Conservation (phyloP, 1,139 yeast genomes). For the Blastobotrys proliferans region DNA sequence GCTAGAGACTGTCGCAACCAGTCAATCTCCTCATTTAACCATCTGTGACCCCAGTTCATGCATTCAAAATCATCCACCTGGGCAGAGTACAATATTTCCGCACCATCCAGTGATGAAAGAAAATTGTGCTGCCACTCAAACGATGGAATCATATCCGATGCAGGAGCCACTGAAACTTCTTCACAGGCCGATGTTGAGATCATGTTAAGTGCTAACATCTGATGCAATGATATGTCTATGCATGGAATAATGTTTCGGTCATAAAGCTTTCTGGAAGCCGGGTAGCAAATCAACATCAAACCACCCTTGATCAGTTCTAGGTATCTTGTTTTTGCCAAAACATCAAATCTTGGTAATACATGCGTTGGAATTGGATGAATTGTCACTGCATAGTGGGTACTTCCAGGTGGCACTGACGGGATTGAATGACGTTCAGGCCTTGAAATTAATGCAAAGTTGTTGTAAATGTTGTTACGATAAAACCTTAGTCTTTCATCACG, state of each 20-base stretch:
- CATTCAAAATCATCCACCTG: constrained; percentile 16
- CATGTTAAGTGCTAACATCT: constrained; percentile 27
- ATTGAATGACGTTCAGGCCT: constrained; percentile 7
- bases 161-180: constrained; percentile 25
- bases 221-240: constrained; percentile 27
- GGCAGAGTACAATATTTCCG: constrained; percentile 19
- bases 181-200: constrained; percentile 29
- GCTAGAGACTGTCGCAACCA: constrained; percentile 22
- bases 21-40: constrained; percentile 26
- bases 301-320: constrained; percentile 28
- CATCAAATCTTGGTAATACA: constrained; percentile 22
- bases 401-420: constrained; percentile 26
- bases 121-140: constrained; percentile 20
- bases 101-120: constrained; percentile 17
- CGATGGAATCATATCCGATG: constrained; percentile 16
- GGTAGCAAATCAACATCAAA: constrained; percentile 25
- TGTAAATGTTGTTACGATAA: constrained; percentile 18
- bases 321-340: constrained; percentile 21
- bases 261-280: constrained; percentile 25
- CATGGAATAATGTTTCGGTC: constrained; percentile 24
- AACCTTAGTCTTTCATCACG: constrained; percentile 10
- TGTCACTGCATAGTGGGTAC: constrained; percentile 24
- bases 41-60: constrained; percentile 26
- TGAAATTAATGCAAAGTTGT: constrained; percentile 21
- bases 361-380: constrained; percentile 29